Evolutionary conservation across 257 asterid genomes (phyloP).

Genomic region (Nicotiana benthamiana): DNA sequence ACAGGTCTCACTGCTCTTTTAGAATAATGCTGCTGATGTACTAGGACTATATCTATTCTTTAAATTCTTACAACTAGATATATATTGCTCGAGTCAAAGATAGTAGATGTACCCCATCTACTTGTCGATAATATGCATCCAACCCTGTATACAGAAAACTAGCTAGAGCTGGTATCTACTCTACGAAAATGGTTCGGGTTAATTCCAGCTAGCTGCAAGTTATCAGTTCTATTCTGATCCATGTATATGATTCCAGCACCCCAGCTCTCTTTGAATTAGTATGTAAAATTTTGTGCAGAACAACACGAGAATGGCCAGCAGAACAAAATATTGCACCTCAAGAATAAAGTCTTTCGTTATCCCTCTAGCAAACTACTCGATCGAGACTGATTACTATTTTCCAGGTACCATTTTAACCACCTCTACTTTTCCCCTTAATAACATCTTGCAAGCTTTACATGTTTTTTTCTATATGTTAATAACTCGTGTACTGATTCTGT

Average conservation of each 20-base stretch:
- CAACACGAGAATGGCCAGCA: slow-evolving; percentile 79
- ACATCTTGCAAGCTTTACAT: not conserved
- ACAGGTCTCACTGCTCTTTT: not conserved
- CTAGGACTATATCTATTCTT: not conserved
- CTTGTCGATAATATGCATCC: no score
- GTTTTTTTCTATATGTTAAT: not conserved
- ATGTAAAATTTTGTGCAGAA: slow-evolving; percentile 33
- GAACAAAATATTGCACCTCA: slow-evolving; percentile 87
- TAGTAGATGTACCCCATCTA: no score
- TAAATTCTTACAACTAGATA: not conserved
- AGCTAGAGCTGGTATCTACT: not conserved
- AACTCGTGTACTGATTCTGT: not conserved
- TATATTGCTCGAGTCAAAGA: not conserved
- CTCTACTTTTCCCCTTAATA: not conserved
- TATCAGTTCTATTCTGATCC: not conserved
- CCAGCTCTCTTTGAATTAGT: not conserved
- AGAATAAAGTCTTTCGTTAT: slow-evolving; percentile 85
- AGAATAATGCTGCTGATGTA: not conserved
- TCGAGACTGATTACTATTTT: slow-evolving; percentile 61
- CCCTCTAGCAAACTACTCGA: slow-evolving; percentile 77
- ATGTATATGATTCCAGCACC: not conserved
- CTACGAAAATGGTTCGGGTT: not conserved
- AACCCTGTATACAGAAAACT: not conserved
- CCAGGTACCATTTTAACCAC: slow-evolving; percentile 49
- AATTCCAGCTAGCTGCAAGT: not conserved